Percentiles rank a stretch among this genome's conserved stretches.
Conservation (phyloP, 805 yeast genomes). For the Debaryomyces tyrocola region DNA sequence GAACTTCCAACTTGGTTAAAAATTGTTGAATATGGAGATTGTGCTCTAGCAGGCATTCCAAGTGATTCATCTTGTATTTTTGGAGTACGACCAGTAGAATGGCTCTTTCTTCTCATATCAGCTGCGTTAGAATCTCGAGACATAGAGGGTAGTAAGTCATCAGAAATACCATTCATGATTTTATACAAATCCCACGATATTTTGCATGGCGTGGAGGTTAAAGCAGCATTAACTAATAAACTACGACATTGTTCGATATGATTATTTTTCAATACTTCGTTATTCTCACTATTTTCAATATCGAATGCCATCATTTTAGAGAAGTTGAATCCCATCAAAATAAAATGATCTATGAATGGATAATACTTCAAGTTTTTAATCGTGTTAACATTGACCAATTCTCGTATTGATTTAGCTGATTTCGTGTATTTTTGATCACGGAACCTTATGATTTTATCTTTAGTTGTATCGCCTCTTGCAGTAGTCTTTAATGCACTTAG, state of each 20-base stretch:
- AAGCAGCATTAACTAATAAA: slow-evolving; percentile 8
- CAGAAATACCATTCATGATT: slow-evolving; percentile 8
- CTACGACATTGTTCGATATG: slow-evolving; percentile 8
- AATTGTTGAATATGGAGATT: slow-evolving; percentile 1
- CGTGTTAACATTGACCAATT: slow-evolving; percentile 7
- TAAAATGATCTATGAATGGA: slow-evolving; percentile 17
- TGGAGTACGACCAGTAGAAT: background rate
- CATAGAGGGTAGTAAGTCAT: slow-evolving; percentile 1
- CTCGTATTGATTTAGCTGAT: slow-evolving; percentile 10
- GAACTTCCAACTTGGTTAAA: slow-evolving; percentile 5
- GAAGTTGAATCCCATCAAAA: slow-evolving; percentile 15
- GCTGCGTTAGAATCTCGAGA: background rate
- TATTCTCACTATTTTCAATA: slow-evolving; percentile 2
- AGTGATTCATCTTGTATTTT: background rate
- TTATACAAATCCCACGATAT: slow-evolving; percentile 17
- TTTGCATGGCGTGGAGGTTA: slow-evolving; percentile 13
- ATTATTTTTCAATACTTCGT: slow-evolving; percentile 1
- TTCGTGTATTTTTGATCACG: slow-evolving; percentile 13
- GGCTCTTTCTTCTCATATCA: background rate
- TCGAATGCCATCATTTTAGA: slow-evolving; percentile 17
- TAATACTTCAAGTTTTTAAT: slow-evolving; percentile 8
- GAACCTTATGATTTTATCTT: slow-evolving; percentile 7
- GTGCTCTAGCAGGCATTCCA: background rate
- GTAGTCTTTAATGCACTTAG: slow-evolving; percentile 5
- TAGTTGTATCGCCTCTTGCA: background rate